Conservation (phyloP, 805 yeast genomes). For the Nakazawaea molendinolei region DNA sequence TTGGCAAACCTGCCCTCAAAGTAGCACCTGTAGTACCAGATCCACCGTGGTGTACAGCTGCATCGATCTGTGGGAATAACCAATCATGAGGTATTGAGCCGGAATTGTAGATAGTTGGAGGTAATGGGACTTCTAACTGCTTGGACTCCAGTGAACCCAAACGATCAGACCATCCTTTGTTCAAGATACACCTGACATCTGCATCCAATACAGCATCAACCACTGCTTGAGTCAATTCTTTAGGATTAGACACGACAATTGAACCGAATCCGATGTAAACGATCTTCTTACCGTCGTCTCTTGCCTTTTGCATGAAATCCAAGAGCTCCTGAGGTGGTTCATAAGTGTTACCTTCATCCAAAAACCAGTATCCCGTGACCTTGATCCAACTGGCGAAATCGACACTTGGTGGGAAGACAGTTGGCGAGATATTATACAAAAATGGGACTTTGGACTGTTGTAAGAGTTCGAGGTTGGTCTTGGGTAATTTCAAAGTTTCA, state of each 20-base stretch:
- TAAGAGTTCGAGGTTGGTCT: slow-evolving; percentile 62
- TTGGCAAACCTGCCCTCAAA: slow-evolving; percentile 78
- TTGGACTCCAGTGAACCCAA: slow-evolving; percentile 30
- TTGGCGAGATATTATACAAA: slow-evolving; percentile 81
- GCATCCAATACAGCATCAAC: slow-evolving; percentile 73
- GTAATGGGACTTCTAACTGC: slow-evolving; percentile 42
- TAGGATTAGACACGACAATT: slow-evolving; percentile 82
- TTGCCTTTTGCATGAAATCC: slow-evolving; percentile 59
- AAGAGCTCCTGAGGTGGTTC: slow-evolving; percentile 53
- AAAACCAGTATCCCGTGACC: slow-evolving; percentile 94
- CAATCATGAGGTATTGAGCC: slow-evolving; percentile 89
- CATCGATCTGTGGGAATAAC: slow-evolving; percentile 85
- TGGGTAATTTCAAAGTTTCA: slow-evolving; percentile 53
- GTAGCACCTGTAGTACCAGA: slow-evolving; percentile 96
- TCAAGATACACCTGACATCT: slow-evolving; percentile 79
- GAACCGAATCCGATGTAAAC: slow-evolving; percentile 96
- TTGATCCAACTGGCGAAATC: slow-evolving; percentile 95
- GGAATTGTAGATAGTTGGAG: slow-evolving; percentile 59
- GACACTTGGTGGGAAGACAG: slow-evolving; percentile 84
- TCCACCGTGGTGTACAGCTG: slow-evolving; percentile 97
- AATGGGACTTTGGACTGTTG: slow-evolving; percentile 83
- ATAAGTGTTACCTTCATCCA: slow-evolving; percentile 57
- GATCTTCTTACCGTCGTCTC: slow-evolving; percentile 52
- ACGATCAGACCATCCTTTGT: slow-evolving; percentile 94
- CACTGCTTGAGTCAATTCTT: slow-evolving; percentile 68